Evolutionary conservation across 495 filamentous ascomycete species (phyloP), one percentile per base, ranked within the genome.

Genomic region (Penicillium maclennaniae): DNA sequence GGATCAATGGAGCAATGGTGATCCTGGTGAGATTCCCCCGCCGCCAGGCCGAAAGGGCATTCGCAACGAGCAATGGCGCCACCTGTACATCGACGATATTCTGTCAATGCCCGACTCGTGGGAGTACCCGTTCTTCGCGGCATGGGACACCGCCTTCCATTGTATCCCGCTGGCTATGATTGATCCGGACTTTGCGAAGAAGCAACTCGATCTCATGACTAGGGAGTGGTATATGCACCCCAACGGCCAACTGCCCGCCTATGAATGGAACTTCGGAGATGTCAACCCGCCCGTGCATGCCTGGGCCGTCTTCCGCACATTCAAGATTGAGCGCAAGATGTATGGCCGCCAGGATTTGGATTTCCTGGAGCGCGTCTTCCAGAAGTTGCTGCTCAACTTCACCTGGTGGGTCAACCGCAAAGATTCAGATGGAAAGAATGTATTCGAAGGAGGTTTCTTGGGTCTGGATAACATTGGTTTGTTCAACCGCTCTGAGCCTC

Each of bases 151-250:
- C 36, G 92, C 91, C 3, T 97, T 97, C 73, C 92, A 97, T 66
- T 93, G 89, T 63, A 95, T 97, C 58, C 90, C 92, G 3, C 71
- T 97, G 53, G 88, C 92, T 8, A 96, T 97, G 92, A 91, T 97
- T 47, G 92, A 97, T 57, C 92, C 92, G 0, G 92, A 96, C 26
- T 96, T 96, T 56, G 92, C 92, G 16, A 97, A 97, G 81, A 95
- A 95, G 74, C 92, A 97, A 68, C 81, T 97, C 19, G 92, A 97
- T 67, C 73, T 97, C 15, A 87, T 97, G 59, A 97, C 92, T 9
- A 80, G 92, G 53, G 92, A 97, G 73, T 97, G 92, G 92, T 97
- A 97, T 76, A 96, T 96, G 87, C 92, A 97, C 75, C 92, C 92
- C 16, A 97, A 97, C 61, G 92, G 92, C 41, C 92, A 97, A 70